A percentile compares a stretch with the other conserved stretches of the same genome.
These are phyloP conservation scores for Esteya vermicola DNA, from an alignment of 2,329 filamentous ascomycete genomes.

Conservation along the genomic window DNA sequence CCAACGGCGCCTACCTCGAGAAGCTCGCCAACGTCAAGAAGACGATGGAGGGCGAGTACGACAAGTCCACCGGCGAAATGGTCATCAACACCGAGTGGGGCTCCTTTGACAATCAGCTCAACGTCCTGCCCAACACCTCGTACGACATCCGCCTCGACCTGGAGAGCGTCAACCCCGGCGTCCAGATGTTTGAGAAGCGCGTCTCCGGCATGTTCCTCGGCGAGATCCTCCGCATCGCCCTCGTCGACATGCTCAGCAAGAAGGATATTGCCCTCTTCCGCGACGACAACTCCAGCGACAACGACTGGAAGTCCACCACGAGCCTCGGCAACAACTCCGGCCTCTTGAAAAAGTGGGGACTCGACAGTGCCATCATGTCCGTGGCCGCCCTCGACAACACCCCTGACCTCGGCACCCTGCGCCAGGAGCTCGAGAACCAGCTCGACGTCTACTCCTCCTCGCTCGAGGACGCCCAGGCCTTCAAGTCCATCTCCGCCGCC, in stretches of 20 bases:
- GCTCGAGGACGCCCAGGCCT: slow-evolving; percentile 72
- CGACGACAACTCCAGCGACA: slow-evolving; percentile 57
- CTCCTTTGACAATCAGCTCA: slow-evolving; percentile 89
- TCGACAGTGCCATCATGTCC: slow-evolving; percentile 84
- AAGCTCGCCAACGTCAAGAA: slow-evolving; percentile 79
- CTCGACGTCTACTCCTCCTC: slow-evolving; percentile 65
- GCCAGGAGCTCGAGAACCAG: slow-evolving; percentile 63
- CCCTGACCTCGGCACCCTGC: slow-evolving; percentile 55
- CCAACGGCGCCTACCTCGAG: slow-evolving; percentile 95
- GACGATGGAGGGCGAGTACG: slow-evolving; percentile 53
- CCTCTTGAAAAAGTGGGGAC: slow-evolving; percentile 69
- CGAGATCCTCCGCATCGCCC: slow-evolving; percentile 70
- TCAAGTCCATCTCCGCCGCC: slow-evolving; percentile 69
- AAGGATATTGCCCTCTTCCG: slow-evolving; percentile 57
- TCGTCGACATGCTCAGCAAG: slow-evolving; percentile 59
- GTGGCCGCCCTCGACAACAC: slow-evolving; percentile 71
- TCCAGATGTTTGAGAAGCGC: slow-evolving; percentile 98
- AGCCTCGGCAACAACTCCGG: slow-evolving; percentile 49
- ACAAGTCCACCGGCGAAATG: slow-evolving; percentile 79
- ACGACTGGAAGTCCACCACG: slow-evolving; percentile 57
- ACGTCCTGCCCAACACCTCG: slow-evolving; percentile 69
- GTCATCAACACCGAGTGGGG: slow-evolving; percentile 98
- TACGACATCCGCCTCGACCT: slow-evolving; percentile 71
- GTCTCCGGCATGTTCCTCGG: slow-evolving; percentile 97
- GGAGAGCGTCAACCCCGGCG: slow-evolving; percentile 75